Conservation (phyloP, 2,329 filamentous ascomycete species). For the Alternaria triticimaculans region DNA sequence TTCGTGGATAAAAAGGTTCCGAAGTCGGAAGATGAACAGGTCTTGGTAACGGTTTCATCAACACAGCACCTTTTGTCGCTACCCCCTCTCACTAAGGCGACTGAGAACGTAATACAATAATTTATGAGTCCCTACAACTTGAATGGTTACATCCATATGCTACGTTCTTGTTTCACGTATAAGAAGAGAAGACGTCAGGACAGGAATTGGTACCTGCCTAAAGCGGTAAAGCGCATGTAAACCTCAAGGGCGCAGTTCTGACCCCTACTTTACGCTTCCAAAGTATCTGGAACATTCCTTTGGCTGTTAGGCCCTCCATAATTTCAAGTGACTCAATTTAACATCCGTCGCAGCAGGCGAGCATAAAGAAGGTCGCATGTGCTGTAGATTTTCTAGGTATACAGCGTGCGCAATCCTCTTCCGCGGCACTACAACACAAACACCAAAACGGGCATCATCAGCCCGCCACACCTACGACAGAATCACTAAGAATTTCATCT, state of each 20-base stretch:
- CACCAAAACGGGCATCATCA: neutral
- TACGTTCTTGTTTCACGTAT: neutral
- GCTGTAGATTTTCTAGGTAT: neutral
- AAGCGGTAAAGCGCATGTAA: slow-evolving; percentile 2
- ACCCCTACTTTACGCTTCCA: neutral
- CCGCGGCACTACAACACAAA: neutral
- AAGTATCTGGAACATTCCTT: neutral
- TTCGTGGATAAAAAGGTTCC: neutral
- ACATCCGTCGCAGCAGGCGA: fast-evolving
- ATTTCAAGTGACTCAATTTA: neutral
- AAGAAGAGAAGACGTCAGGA: neutral
- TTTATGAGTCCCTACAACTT: fast-evolving
- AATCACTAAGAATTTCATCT: neutral
- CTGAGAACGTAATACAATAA: neutral
- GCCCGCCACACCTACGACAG: neutral
- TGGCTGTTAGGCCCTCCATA: neutral
- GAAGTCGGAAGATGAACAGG: neutral
- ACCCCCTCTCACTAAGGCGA: neutral
- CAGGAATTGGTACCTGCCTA: slow-evolving; percentile 3
- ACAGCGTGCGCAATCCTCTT: neutral
- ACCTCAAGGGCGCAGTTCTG: neutral
- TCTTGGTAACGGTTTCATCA: neutral
- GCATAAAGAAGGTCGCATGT: neutral
- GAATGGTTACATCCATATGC: neutral
- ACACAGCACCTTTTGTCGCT: neutral